Base-by-base conservation (phyloP, 2,329 filamentous ascomycete genomes). In the Rutstroemia sp. region DNA sequence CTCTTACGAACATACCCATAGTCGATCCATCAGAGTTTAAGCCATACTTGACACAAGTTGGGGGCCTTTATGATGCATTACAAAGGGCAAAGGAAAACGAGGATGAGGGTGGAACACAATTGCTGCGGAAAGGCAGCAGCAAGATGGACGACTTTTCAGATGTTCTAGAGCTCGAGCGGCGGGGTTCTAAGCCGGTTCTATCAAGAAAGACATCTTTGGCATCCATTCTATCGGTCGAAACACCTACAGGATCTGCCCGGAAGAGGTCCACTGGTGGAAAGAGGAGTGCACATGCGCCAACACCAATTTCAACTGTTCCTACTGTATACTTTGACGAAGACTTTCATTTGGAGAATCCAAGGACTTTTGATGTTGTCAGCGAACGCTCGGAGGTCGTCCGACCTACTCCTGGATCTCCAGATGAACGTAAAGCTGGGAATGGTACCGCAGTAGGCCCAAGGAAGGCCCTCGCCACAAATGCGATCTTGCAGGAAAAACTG, bases 351-450 rank as follows among this genome's bases (percentile, higher is more conserved):
- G 94, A 99, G 68, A 97, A 99, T 61, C 94, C 94, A 0, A 83
- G 94, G 51, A 97, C 88, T 0, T 99, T 99, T 69, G 94, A 99
- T 69, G 84, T 97, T 25, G 92, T 99, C 14, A 97, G 92, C 68
- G 94, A 99, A 71, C 82, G 91, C 58, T 96, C 94, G 10, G 92
- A 97, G 70, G 89, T 99, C n/a, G 87, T 97, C n/a, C 60, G 58
- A 27, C 63, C 84, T 7, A 75, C 78, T 1, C 78, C 81, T 4
- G 77, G 77, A 48, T 76, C 75, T 30, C 68, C 68, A 42, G 77
- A 83, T 60, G 79, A 84, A 25, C 78, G 80, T 23, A 76, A 74
- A 38, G 71, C 72, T 4, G 71, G 76, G 3, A 88, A 85, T 69
- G 84, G 82, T 5, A 76, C 75, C 51, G 73, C 78, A 0, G 73